Evolutionary conservation across 2,329 filamentous ascomycete species (phyloP), one percentile per base, ranked within the genome.

Genomic region (Neofusicoccum laricinum): DNA sequence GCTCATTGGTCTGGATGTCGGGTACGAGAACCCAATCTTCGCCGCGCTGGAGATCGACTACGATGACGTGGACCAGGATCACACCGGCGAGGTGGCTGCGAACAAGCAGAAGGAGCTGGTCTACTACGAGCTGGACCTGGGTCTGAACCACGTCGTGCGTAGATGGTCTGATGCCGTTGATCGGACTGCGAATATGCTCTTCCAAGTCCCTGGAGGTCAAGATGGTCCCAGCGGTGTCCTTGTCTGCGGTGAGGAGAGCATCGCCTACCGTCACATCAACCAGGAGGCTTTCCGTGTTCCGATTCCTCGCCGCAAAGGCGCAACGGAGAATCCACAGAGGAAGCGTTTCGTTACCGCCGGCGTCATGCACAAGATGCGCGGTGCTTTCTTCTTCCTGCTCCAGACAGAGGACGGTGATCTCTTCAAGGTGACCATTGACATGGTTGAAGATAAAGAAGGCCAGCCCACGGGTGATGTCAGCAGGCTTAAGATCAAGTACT

Each of bases 321-420:
- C 92, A 8, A 95, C 92, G 0, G 96, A 99, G 76, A 93, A 99
- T 73, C 93, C 94, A 0, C 89, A 93, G 66, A 86, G 96, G 65
- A 97, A 97, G 76, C 89, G 95, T 32, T 88, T 83, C 36, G 95
- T 99, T 65, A 88, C 94, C 1, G 86, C 91, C 2, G 95, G 95
- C 57, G 93, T 97, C n/a, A 94, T 98, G 88, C 95, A 99, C 80
- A 96, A 96, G 76, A 89, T 97, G 75, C 94, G 95, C 71, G 93
- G 93, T 32, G 93, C 93, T 1, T 72, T 76, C 50, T 99, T 99
- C 80, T 99, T 99, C 82, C 85, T 99, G 2, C 81, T 99, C 0
- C 95, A 99, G 75, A 93, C 91, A 0, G 95, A 99, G 65, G 96
- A 99, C 75, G 95, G 95, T n/a, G 96, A 99, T 76, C 82, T 99